A percentile compares a stretch with the other conserved stretches of the same genome.
Conservation (phyloP, 192 early-diverging fungal genomes). For the Mortierella hygrophila region DNA sequence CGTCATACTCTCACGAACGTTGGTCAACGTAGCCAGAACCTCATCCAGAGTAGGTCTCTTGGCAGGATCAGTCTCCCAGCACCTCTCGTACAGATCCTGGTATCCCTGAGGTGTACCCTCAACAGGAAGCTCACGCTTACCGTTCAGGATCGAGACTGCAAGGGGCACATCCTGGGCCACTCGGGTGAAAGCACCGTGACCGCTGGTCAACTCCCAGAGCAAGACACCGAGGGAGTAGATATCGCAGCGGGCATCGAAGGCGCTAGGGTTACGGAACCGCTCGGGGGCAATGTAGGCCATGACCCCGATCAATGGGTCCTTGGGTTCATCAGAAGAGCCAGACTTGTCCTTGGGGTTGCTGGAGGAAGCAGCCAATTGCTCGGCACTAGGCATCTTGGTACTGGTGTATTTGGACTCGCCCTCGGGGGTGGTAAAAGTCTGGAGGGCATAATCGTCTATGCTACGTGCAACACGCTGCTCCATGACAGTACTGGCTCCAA, state of each 20-base stretch:
- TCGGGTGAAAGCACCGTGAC: slow-evolving; percentile 39
- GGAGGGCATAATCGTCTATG: slow-evolving; percentile 29
- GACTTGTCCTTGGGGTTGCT: background rate
- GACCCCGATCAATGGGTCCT: slow-evolving; percentile 36
- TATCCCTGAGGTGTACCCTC: slow-evolving; percentile 48
- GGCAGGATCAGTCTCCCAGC: slow-evolving; percentile 41
- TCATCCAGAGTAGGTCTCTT: slow-evolving; percentile 41
- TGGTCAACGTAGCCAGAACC: slow-evolving; percentile 21
- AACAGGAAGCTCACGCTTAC: slow-evolving; percentile 40
- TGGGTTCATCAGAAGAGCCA: background rate
- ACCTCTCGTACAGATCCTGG: slow-evolving; percentile 39
- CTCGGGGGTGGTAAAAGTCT: slow-evolving; percentile 14
- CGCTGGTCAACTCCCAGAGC: slow-evolving; percentile 59
- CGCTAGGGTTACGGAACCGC: slow-evolving; percentile 44
- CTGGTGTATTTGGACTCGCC: slow-evolving; percentile 37
- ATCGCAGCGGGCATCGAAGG: slow-evolving; percentile 55
- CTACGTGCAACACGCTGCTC: slow-evolving; percentile 30
- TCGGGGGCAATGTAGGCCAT: slow-evolving; percentile 56
- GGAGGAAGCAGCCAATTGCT: background rate
- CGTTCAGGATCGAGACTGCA: slow-evolving; percentile 44
- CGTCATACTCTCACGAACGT: slow-evolving; percentile 4
- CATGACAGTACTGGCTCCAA: slow-evolving; percentile 43
- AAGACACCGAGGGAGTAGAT: slow-evolving; percentile 60
- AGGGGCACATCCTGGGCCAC: slow-evolving; percentile 41
- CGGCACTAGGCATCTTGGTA: slow-evolving; percentile 8